A percentile compares a stretch with the other conserved stretches of the same genome.
Conservation (phyloP, 2,329 filamentous ascomycete species). For the Fusarium agapanthi region DNA sequence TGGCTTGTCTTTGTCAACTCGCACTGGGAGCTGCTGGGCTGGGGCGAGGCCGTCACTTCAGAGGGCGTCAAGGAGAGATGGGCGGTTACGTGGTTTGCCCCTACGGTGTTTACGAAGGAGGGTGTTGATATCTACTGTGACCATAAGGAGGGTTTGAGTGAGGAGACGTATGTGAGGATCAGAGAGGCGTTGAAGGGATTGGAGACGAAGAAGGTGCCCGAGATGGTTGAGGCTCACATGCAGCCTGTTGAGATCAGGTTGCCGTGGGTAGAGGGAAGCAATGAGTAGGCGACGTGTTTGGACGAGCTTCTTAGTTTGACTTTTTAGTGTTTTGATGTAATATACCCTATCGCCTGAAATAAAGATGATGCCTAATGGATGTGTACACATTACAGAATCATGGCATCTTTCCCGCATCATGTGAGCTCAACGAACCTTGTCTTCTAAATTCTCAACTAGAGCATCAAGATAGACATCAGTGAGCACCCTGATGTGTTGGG, state of each 20-base stretch:
- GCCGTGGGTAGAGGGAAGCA: constrained; percentile 55
- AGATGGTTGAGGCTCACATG: constrained; percentile 60
- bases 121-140: constrained; percentile 82
- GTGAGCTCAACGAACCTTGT: neutral
- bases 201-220: constrained; percentile 64
- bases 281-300: neutral
- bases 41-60: constrained; percentile 63
- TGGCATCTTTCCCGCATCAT: neutral
- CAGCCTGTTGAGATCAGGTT: constrained; percentile 59
- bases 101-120: constrained; percentile 83
- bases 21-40: constrained; percentile 85
- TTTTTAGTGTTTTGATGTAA: constrained; percentile 7
- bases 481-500: neutral
- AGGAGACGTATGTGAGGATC: constrained; percentile 65
- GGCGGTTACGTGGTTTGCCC: constrained; percentile 86
- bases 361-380: neutral
- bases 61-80: constrained; percentile 64
- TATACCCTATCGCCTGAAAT: constrained; percentile 11
- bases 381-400: neutral
- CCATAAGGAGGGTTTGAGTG: constrained; percentile 65
- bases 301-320: neutral
- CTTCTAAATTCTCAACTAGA: neutral
- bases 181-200: constrained; percentile 56
- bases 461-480: neutral
- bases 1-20: constrained; percentile 75